phyloP scores from a whole-genome alignment of 257 asterid genomes.

The Vinca minor region DNA sequence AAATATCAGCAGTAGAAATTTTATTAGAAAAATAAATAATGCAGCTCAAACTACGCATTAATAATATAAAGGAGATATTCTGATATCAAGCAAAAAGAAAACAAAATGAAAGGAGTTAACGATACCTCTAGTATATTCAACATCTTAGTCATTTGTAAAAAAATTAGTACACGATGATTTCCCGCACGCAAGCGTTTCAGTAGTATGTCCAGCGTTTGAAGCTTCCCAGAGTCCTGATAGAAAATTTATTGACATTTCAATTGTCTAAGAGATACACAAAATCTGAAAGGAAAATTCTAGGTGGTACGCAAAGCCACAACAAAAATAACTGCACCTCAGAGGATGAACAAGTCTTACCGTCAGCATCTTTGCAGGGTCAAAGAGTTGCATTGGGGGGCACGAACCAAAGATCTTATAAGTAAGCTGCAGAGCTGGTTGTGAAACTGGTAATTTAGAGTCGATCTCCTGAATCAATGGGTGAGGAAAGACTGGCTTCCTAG shows the following conservation, averaged over 20 bases:
- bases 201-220: constrained; percentile 82
- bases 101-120: neutral
- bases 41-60: too few relatives aligned
- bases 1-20: constrained; percentile 3
- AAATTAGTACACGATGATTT: constrained; percentile 87
- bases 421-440: constrained; percentile 85
- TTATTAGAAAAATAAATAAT: too few relatives aligned
- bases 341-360: constrained; percentile 41
- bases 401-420: constrained; percentile 84
- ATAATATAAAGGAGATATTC: neutral
- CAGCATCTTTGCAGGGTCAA: constrained; percentile 98
- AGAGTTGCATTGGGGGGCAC: constrained; percentile 98
- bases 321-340: neutral
- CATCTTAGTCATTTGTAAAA: constrained; percentile 99
- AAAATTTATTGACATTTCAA: constrained; percentile 16
- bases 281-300: constrained; percentile 6
- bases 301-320: neutral
- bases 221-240: constrained; percentile 95
- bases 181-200: constrained; percentile 80
- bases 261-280: constrained; percentile 13
- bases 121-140: constrained; percentile 86
- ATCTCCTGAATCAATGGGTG: constrained; percentile 89
- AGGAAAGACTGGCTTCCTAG: constrained; percentile 55
- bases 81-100: neutral
- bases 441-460: constrained; percentile 68